Evolutionary conservation across 371 early-diverging fungal genomes (phyloP), one percentile per base, ranked within the genome.

Genomic region (Chytridium lagenaria): DNA sequence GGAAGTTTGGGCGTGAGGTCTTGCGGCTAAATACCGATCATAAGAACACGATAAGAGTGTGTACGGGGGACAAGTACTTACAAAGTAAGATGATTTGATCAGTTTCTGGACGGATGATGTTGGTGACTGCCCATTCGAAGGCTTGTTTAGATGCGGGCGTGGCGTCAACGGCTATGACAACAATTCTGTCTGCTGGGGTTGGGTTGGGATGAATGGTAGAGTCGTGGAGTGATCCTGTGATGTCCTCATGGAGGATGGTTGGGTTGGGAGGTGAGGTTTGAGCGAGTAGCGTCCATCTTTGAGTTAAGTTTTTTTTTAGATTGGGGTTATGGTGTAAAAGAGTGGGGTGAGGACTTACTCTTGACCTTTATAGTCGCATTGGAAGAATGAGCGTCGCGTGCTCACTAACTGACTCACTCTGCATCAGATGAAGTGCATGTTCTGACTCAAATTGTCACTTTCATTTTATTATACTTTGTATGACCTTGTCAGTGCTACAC

Each of bases 1-100:
- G 55, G 55, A 26, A 52, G 55, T 23, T 15, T 52, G 55, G n/a
- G 55, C 55, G 26, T 52, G 55, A n/a, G 55, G 55, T 52, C 55
- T 52, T 12, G 55, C 55, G 26, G 55, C 55, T 52, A 52, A 15
- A n/a, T 22, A n/a, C 5, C 55, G 23, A n/a, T 5, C n/a, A 52
- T 5, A 52, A 5, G 23, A 52, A 26, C 5, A 12, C 23, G 12
- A 5, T 26, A 26, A 26, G 16, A 26, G 26, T 15, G 55, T 22
- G 5, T 26, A n/a, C 55, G 55, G 5, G 55, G 26, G 12, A 12
- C 7, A 26, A 52, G 26, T 15, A 52, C 55, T 52, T 23, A 52
- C 55, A 52, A 5, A 52, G 26, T 15, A 52, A 15, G 12, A 52
- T 52, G n/a, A 52, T 23, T 52, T 52, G 55, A 26, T 52, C 55